phyloP scores from a whole-genome alignment of 177 flowering plant genomes.

The Vitis hybrid region DNA sequence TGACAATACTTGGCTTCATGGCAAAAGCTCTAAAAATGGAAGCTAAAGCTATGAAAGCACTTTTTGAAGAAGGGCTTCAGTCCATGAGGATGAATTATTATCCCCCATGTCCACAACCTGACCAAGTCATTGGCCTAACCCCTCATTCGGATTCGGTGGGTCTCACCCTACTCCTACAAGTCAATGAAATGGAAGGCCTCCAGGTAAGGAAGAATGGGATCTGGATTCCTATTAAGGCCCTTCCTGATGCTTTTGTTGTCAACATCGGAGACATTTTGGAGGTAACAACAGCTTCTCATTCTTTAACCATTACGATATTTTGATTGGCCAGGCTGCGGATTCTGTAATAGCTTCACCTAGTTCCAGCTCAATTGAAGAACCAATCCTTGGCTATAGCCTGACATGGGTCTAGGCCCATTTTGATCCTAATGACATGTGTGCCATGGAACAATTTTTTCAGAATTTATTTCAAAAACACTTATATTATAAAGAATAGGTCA shows the following conservation, averaged over 20 bases:
- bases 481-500: no score
- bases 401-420: no score
- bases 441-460: no score
- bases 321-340: no score
- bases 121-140: conserved; percentile 47
- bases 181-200: conserved; percentile 59
- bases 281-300: conserved; percentile 24
- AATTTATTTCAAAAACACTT: no score
- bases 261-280: conserved; percentile 66
- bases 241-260: conserved; percentile 55
- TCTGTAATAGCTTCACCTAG: no score
- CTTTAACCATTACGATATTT: no score
- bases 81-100: conserved; percentile 58
- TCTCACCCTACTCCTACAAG: conserved; percentile 57
- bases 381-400: no score
- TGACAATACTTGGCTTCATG: conserved; percentile 32
- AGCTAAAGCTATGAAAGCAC: conserved; percentile 25
- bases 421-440: no score
- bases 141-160: conserved; percentile 60
- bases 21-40: conserved; percentile 52
- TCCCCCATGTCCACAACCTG: conserved; percentile 74
- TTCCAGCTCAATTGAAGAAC: no score
- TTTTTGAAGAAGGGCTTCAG: conserved; percentile 47
- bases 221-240: conserved; percentile 55
- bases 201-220: conserved; percentile 50